These are phyloP conservation scores for Lentinula sp. DNA, from an alignment of 768 basidiomycete species.

Conservation along the genomic window DNA sequence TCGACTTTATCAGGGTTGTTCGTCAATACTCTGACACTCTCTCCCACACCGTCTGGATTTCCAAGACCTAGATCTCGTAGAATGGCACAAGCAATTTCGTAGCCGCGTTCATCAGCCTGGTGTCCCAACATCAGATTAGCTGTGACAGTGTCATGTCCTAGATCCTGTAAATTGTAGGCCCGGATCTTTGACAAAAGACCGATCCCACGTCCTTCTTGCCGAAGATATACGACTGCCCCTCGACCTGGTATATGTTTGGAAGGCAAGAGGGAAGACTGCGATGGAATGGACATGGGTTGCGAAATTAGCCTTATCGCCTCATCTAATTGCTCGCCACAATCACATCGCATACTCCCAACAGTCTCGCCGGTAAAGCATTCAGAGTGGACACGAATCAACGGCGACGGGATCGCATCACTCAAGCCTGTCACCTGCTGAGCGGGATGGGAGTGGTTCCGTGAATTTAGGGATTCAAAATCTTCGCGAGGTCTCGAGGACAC, in stretches of 20 bases:
- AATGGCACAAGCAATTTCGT: constrained; percentile 88
- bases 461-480: constrained; percentile 2
- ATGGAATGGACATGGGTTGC: constrained; percentile 50
- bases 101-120: constrained; percentile 88
- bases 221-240: constrained; percentile 90
- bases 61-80: constrained; percentile 81
- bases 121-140: constrained; percentile 96
- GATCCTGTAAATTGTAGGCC: constrained; percentile 96
- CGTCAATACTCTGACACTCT: constrained; percentile 67
- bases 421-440: background rate
- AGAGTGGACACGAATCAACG: constrained; percentile 92
- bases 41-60: constrained; percentile 24
- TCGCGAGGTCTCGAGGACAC: constrained; percentile 33
- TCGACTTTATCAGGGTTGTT: constrained; percentile 98
- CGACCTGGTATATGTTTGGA: constrained; percentile 66
- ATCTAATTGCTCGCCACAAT: constrained; percentile 97
- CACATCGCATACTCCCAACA: constrained; percentile 96
- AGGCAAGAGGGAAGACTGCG: constrained; percentile 20
- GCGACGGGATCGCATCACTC: constrained; percentile 46
- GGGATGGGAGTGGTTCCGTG: background rate
- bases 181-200: constrained; percentile 92
- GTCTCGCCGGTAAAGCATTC: constrained; percentile 99
- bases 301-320: constrained; percentile 92
- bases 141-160: constrained; percentile 98
- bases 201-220: constrained; percentile 97